Conservation (phyloP, 768 basidiomycete species). For the Mycena pura region DNA sequence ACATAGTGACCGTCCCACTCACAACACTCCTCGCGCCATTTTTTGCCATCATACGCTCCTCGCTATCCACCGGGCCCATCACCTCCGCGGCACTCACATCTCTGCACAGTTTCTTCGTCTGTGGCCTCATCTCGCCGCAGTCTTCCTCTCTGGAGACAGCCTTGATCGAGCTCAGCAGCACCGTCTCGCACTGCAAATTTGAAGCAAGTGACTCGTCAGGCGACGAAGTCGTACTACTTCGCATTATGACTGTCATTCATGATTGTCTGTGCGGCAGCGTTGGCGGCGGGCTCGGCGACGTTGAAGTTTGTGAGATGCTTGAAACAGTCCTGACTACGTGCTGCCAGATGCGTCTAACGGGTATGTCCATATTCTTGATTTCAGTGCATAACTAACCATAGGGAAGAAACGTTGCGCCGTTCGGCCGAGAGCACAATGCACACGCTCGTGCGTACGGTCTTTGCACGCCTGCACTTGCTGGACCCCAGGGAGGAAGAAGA, state of each 20-base stretch:
- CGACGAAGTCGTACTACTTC: slow-evolving; percentile 93
- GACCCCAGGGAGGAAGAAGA: slow-evolving; percentile 73
- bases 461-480: slow-evolving; percentile 71
- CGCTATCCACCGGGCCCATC: slow-evolving; percentile 95
- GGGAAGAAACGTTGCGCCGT: slow-evolving; percentile 82
- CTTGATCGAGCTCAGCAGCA: slow-evolving; percentile 83
- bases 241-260: slow-evolving; percentile 89
- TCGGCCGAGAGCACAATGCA: slow-evolving; percentile 93
- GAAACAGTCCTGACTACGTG: slow-evolving; percentile 97
- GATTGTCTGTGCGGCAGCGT: slow-evolving; percentile 78
- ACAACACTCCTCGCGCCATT: slow-evolving; percentile 81
- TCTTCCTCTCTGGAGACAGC: slow-evolving; percentile 67
- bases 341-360: slow-evolving; percentile 95
- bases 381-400: background rate
- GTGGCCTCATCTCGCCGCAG: slow-evolving; percentile 67
- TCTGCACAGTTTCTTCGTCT: slow-evolving; percentile 87
- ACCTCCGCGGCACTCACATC: slow-evolving; percentile 92
- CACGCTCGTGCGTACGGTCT: slow-evolving; percentile 81
- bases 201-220: slow-evolving; percentile 97
- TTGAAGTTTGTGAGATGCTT: slow-evolving; percentile 97
- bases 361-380: slow-evolving; percentile 52
- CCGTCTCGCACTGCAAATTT: slow-evolving; percentile 96
- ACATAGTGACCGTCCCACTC: slow-evolving; percentile 63
- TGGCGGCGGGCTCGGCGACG: slow-evolving; percentile 80
- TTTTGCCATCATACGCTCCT: slow-evolving; percentile 91